Conservation (phyloP, 805 yeast species). For the Ogataea glucozyma region DNA sequence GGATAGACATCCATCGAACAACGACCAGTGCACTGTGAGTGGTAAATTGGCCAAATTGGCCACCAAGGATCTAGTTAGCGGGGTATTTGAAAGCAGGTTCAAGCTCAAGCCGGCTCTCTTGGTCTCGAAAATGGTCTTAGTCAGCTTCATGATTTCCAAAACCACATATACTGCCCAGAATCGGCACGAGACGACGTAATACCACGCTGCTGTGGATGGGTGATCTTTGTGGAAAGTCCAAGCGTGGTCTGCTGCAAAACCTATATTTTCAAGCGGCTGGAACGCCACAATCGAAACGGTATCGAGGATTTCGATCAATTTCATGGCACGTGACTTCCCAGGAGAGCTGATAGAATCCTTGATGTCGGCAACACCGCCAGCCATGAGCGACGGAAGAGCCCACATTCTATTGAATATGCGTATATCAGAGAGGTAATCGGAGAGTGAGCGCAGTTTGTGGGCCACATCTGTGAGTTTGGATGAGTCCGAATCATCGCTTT, state of each 20-base stretch:
- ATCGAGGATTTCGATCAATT: conserved; percentile 29
- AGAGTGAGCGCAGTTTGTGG: conserved; percentile 26
- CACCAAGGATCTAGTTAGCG: conserved; percentile 23
- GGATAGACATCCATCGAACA: conserved; percentile 35
- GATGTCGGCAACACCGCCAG: conserved; percentile 25
- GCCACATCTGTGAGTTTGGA: conserved; percentile 10
- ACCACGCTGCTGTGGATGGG: conserved; percentile 26
- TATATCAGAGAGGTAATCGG: conserved; percentile 36
- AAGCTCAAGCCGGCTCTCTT: conserved; percentile 9
- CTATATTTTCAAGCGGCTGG: conserved; percentile 39
- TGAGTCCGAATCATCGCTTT: not conserved
- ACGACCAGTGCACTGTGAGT: conserved; percentile 40
- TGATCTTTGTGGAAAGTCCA: conserved; percentile 29
- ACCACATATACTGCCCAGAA: conserved; percentile 39
- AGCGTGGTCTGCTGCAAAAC: conserved; percentile 35
- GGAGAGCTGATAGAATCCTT: conserved; percentile 8
- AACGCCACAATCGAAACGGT: conserved; percentile 30
- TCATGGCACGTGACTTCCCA: conserved; percentile 17
- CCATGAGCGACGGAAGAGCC: conserved; percentile 33
- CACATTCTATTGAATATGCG: conserved; percentile 40
- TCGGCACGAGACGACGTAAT: conserved; percentile 34
- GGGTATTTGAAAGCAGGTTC: conserved; percentile 12
- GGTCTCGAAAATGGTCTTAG: conserved; percentile 9
- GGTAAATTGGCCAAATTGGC: conserved; percentile 38
- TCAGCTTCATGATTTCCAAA: conserved; percentile 32